Evolutionary conservation across 2,329 filamentous ascomycete species (phyloP).

Genomic region (Cladosporium cucumerinum): DNA sequence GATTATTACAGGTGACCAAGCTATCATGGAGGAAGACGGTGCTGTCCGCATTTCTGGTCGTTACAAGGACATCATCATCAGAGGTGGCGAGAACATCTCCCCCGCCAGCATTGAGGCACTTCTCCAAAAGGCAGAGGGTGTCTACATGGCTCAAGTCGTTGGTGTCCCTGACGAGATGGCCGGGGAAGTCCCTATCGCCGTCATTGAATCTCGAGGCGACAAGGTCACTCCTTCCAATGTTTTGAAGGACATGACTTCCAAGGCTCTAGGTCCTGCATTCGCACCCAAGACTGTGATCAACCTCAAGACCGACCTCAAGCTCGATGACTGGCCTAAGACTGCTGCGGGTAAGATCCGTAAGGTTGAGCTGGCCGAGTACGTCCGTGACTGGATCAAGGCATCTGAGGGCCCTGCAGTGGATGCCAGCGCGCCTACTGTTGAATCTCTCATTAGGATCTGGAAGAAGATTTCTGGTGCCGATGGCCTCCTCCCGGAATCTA

Average conservation of each 20-base stretch:
- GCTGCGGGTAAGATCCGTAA: conserved; percentile 48
- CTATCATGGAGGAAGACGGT: conserved; percentile 46
- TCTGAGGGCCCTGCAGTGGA: conserved; percentile 27
- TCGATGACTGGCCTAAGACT: conserved; percentile 42
- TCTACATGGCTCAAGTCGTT: conserved; percentile 41
- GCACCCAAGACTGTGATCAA: conserved; percentile 42
- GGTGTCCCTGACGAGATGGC: conserved; percentile 45
- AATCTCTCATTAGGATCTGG: conserved; percentile 33
- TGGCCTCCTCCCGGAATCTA: conserved; percentile 23
- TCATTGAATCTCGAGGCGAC: conserved; percentile 36
- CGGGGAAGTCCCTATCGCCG: conserved; percentile 48
- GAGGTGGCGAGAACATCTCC: conserved; percentile 67
- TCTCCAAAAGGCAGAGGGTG: conserved; percentile 37
- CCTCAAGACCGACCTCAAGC: conserved; percentile 39
- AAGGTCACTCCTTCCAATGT: conserved; percentile 36
- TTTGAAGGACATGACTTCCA: conserved; percentile 37
- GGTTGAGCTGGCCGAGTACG: conserved; percentile 33
- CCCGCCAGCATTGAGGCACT: conserved; percentile 35
- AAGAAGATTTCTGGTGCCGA: conserved; percentile 31
- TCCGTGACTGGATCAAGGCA: conserved; percentile 30
- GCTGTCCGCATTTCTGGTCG: conserved; percentile 38
- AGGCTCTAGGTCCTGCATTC: conserved; percentile 40
- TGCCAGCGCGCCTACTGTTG: conserved; percentile 29
- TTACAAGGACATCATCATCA: conserved; percentile 37
- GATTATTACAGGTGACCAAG: conserved; percentile 63